phyloP scores from a whole-genome alignment of 805 yeast species.

The Pichia cabralensis region DNA sequence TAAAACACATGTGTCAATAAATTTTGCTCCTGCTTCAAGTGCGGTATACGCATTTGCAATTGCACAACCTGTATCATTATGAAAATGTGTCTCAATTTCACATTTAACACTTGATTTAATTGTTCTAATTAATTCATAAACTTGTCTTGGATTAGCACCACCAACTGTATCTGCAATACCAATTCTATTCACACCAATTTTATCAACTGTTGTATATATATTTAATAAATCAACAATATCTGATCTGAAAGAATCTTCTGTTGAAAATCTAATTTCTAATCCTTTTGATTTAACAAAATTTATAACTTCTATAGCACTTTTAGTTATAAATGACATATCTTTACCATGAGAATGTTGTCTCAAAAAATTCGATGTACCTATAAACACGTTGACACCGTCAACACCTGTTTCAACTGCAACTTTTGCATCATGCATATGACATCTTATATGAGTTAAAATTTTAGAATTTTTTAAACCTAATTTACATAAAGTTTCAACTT shows the following conservation, averaged over 20 bases:
- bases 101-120: constrained; percentile 46
- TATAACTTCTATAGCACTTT: constrained; percentile 47
- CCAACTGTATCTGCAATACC: constrained; percentile 60
- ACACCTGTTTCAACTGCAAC: constrained; percentile 55
- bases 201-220: constrained; percentile 51
- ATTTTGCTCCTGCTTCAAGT: constrained; percentile 52
- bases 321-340: constrained; percentile 50
- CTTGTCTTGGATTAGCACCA: constrained; percentile 56
- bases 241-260: constrained; percentile 53
- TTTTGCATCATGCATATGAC: constrained; percentile 53
- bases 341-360: constrained; percentile 51
- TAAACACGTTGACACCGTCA: constrained; percentile 52
- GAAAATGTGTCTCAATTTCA: constrained; percentile 55
- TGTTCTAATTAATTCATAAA: constrained; percentile 48
- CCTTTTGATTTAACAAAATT: constrained; percentile 53
- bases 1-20: constrained; percentile 47
- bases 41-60: constrained; percentile 56
- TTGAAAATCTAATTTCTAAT: constrained; percentile 46
- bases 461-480: constrained; percentile 44
- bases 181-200: constrained; percentile 51
- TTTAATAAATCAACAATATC: constrained; percentile 50
- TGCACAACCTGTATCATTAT: constrained; percentile 56
- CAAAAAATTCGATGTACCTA: constrained; percentile 49
- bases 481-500: constrained; percentile 51
- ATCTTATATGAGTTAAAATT: constrained; percentile 49